phyloP scores from a whole-genome alignment of 768 basidiomycete species.

The Xerocomellus dryophilus region DNA sequence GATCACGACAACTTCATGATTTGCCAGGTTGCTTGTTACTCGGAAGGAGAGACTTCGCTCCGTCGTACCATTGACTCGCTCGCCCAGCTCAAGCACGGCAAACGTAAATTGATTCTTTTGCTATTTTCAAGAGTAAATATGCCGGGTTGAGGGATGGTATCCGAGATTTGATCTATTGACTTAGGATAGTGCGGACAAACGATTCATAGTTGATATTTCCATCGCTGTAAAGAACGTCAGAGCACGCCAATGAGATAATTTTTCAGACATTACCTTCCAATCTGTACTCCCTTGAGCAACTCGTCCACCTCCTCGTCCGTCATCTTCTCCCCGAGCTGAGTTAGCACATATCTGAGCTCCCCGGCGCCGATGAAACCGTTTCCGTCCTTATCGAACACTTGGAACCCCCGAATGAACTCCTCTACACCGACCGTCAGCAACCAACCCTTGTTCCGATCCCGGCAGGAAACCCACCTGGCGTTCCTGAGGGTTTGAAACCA shows the following conservation, averaged over 20 bases:
- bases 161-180: constrained; percentile 50
- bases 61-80: too few species aligned
- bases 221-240: constrained; percentile 52
- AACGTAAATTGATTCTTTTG: too few species aligned
- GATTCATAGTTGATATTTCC: constrained; percentile 98
- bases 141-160: background rate
- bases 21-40: too few species aligned
- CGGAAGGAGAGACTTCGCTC: too few species aligned
- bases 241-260: background rate
- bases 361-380: constrained; percentile 69
- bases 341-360: constrained; percentile 78
- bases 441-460: background rate
- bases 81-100: too few species aligned
- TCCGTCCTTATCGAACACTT: constrained; percentile 89
- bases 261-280: too few species aligned
- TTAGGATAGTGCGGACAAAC: constrained; percentile 91
- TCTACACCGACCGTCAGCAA: constrained; percentile 46
- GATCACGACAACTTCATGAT: too few species aligned
- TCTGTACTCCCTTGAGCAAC: constrained; percentile 91
- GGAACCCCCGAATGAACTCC: constrained; percentile 99
- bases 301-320: constrained; percentile 97
- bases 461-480: constrained; percentile 62
- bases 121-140: background rate
- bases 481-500: constrained; percentile 96
- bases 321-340: constrained; percentile 99